Base-by-base conservation (phyloP, 2,329 filamentous ascomycete genomes). In the Stachybotrys elegans region DNA sequence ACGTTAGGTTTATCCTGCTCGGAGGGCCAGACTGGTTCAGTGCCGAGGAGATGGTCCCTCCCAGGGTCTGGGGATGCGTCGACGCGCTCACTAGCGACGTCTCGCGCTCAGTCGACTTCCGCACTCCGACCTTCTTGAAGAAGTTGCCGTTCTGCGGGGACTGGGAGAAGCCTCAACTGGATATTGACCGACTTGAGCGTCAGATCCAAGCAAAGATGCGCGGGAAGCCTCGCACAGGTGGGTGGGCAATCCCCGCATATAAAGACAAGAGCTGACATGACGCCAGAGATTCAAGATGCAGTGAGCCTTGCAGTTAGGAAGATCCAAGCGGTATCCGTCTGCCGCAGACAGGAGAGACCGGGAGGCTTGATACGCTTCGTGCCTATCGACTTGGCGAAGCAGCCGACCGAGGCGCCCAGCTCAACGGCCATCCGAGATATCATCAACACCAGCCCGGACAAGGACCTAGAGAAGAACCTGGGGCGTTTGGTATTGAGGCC, bases 51-150 rank as follows among this genome's bases (percentile, higher is more conserved):
- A 38, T 53, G 0, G 45, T 46, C 5, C 48, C 53, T 8, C 52
- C 52, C 1, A 35, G 16, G 13, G 45, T 43, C 4, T 61, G 57
- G 57, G 43, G 44, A 1, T 62, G 57, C 4, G 16, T 38, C 1
- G 53, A 60, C 12, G 31, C 45, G 1, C 46, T 61, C 23, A 58
- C 56, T 0, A 52, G 51, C 12, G 56, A 62, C 13, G 19, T 58
- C 3, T 59, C 55, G 0, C 48, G 57, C 0, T 42, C 51, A 0
- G 56, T 56, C 0, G 53, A 59, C 23, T 62, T 61, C 52, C 45
- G 56, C 3, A 52, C 45, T 22, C 48, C 52, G 2, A 45, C 50
- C 19, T 51, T 50, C 0, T 42, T 61, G 5, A 34, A 51, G 4
- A 58, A 58, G n/a, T 20, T 61, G 1, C 34, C 44, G 0, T 51